Evolutionary conservation across 345 rosid genomes (phyloP).

Genomic region (Populus ilicifolia): DNA sequence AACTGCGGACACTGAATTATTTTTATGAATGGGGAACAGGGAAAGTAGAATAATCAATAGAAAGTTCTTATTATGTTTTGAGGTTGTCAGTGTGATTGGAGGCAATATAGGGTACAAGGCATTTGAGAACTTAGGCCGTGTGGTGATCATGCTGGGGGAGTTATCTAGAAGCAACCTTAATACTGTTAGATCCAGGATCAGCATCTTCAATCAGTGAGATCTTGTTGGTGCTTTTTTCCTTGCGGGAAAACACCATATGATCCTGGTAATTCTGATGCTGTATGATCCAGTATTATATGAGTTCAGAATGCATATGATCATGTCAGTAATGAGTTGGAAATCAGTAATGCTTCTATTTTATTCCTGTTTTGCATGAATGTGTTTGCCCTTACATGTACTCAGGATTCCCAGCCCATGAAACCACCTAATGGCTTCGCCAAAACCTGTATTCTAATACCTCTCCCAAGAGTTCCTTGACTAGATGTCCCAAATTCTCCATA

Average conservation of each 20-base stretch:
- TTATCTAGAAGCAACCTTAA: neutral
- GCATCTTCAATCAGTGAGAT: neutral
- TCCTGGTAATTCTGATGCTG: neutral
- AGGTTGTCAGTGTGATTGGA: neutral
- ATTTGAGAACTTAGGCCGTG: neutral
- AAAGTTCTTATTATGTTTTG: neutral
- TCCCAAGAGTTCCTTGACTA: constrained; percentile 12
- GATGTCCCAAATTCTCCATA: neutral
- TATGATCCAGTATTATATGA: neutral
- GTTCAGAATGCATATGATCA: neutral
- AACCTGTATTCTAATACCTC: neutral
- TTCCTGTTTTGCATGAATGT: constrained; percentile 6
- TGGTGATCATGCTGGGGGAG: neutral
- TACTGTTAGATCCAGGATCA: neutral
- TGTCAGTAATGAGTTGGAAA: constrained; percentile 1
- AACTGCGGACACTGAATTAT: neutral
- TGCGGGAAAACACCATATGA: too few relatives aligned
- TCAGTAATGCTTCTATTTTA: constrained; percentile 8
- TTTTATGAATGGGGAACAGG: neutral
- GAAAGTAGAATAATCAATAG: neutral
- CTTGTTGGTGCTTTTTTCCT: neutral
- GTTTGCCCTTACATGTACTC: neutral
- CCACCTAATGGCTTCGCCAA: neutral
- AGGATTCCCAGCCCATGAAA: neutral
- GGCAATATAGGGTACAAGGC: neutral